Percentiles rank a stretch among this genome's conserved stretches.
phyloP scores from a whole-genome alignment of 441 rosid species.

The Aquilaria agallochum region DNA sequence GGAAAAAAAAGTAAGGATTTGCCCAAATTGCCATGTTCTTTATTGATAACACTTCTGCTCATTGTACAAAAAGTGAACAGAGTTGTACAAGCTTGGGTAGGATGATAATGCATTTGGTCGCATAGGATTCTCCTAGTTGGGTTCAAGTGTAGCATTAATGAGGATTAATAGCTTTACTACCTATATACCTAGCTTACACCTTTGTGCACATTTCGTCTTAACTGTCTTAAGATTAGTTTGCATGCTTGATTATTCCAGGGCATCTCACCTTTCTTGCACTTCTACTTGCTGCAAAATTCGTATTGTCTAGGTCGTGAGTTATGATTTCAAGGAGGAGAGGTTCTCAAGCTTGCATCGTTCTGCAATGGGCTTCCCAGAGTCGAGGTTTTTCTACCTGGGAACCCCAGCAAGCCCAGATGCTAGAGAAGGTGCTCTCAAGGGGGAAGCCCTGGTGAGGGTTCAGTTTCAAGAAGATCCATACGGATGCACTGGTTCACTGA shows the following conservation, averaged over 20 bases:
- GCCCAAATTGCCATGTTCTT: too few species aligned
- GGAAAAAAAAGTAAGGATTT: too few species aligned
- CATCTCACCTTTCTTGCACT: not conserved
- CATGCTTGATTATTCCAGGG: not conserved
- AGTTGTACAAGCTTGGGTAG: too few species aligned
- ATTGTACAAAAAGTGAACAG: too few species aligned
- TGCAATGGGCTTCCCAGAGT: constrained; percentile 81
- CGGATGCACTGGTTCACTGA: constrained; percentile 73
- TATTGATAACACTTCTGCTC: too few species aligned
- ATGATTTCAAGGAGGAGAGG: constrained; percentile 87
- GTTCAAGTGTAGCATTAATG: too few species aligned
- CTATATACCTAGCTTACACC: too few species aligned
- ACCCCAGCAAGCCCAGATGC: constrained; percentile 63
- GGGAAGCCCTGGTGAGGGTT: constrained; percentile 75
- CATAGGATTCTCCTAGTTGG: too few species aligned
- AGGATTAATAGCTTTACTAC: too few species aligned
- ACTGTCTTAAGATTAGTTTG: not conserved
- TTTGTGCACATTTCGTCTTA: too few species aligned
- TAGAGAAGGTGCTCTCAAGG: constrained; percentile 66
- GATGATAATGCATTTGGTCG: too few species aligned
- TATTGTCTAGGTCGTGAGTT: constrained; percentile 71
- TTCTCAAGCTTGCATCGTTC: constrained; percentile 76
- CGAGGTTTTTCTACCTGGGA: constrained; percentile 71
- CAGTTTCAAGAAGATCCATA: constrained; percentile 87
- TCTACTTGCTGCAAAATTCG: too few species aligned